Percentiles rank a stretch among this genome's conserved stretches.
phyloP scores from a whole-genome alignment of 176 grass and related monocot genomes.

The Echinochloa phyllopogon region DNA sequence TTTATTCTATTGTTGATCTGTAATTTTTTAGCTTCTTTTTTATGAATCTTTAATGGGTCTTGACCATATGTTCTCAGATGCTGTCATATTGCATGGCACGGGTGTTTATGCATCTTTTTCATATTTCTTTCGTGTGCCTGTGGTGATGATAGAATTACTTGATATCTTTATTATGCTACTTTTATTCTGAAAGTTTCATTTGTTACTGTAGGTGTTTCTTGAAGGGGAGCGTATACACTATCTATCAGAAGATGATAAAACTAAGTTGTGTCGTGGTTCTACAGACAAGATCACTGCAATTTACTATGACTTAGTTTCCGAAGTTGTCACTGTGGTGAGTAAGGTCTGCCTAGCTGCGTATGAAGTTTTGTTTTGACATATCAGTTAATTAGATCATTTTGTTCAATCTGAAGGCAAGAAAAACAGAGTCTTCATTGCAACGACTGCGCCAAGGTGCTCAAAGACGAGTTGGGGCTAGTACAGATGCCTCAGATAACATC shows the following conservation, averaged over 20 bases:
- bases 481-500: slow-evolving; percentile 78
- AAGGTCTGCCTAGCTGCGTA: slow-evolving; percentile 28
- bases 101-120: background rate
- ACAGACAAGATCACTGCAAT: slow-evolving; percentile 79
- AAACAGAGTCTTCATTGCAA: slow-evolving; percentile 91
- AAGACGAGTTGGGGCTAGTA: slow-evolving; percentile 84
- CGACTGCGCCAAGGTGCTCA: slow-evolving; percentile 91
- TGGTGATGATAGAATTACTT: background rate
- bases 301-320: slow-evolving; percentile 86
- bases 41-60: background rate
- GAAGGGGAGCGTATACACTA: slow-evolving; percentile 66
- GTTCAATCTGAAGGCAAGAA: slow-evolving; percentile 71
- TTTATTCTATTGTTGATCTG: background rate
- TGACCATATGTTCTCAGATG: background rate
- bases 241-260: slow-evolving; percentile 80
- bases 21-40: slow-evolving; percentile 8
- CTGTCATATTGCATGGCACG: background rate
- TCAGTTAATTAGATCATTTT: slow-evolving; percentile 9
- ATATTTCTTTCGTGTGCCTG: slow-evolving; percentile 2
- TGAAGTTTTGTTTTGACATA: background rate
- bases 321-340: slow-evolving; percentile 94
- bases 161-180: background rate
- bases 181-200: slow-evolving; percentile 22
- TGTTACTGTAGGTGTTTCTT: slow-evolving; percentile 71
- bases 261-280: slow-evolving; percentile 55